phyloP scores from a whole-genome alignment of 805 yeast genomes.

The Hanseniaspora clermontiae region DNA sequence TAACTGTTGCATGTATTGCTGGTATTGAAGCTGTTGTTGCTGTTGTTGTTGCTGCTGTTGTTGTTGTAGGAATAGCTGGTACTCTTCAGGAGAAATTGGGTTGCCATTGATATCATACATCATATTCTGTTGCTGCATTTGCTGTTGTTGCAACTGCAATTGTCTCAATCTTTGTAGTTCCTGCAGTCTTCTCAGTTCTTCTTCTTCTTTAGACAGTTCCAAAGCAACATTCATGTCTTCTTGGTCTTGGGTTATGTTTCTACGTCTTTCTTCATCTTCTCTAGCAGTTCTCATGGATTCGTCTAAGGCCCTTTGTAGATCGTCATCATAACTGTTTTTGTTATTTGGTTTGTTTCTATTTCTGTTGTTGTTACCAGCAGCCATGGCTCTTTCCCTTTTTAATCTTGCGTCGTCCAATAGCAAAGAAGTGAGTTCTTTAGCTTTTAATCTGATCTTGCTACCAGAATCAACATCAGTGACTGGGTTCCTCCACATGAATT shows the following conservation, averaged over 20 bases:
- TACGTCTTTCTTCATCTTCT: conserved; percentile 56
- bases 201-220: conserved; percentile 25
- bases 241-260: conserved; percentile 19
- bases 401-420: conserved; percentile 63
- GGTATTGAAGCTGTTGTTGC: conserved; percentile 24
- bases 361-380: conserved; percentile 26
- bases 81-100: conserved; percentile 27
- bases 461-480: conserved; percentile 67
- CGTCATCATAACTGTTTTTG: conserved; percentile 48
- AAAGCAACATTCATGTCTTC: conserved; percentile 25
- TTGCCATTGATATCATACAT: conserved; percentile 29
- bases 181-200: conserved; percentile 24
- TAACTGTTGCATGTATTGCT: conserved; percentile 22
- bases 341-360: conserved; percentile 22
- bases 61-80: conserved; percentile 22
- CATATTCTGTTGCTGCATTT: conserved; percentile 20
- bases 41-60: conserved; percentile 25
- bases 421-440: conserved; percentile 72
- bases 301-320: conserved; percentile 66
- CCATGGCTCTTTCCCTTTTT: conserved; percentile 47
- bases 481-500: conserved; percentile 73
- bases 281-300: conserved; percentile 71
- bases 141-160: conserved; percentile 18
- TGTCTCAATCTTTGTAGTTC: conserved; percentile 23
- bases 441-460: conserved; percentile 73